Evolutionary conservation across 768 basidiomycete genomes (phyloP).

Genomic region (Russula brevipes): DNA sequence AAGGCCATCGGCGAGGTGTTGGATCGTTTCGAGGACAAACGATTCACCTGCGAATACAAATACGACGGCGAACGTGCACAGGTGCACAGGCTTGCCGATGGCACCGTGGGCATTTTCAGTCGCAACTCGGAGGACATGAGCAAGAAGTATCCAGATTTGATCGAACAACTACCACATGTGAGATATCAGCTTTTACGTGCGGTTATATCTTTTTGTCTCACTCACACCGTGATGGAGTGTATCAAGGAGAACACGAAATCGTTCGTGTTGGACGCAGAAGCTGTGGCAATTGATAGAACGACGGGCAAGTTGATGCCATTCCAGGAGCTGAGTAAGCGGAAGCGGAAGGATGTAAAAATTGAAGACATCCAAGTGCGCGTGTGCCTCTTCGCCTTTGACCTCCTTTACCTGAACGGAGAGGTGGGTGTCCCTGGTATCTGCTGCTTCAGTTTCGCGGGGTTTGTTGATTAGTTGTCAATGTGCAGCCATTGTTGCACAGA

Average conservation of each 20-base stretch:
- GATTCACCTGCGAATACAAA: constrained; percentile 98
- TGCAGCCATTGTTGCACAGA: constrained; percentile 75
- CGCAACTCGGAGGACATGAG: constrained; percentile 99
- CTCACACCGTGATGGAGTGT: constrained; percentile 46
- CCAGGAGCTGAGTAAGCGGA: constrained; percentile 91
- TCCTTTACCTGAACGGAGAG: constrained; percentile 95
- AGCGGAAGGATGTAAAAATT: constrained; percentile 95
- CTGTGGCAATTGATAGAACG: constrained; percentile 86
- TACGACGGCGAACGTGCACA: constrained; percentile 99
- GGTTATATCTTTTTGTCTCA: not conserved
- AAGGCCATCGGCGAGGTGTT: constrained; percentile 98
- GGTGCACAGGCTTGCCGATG: constrained; percentile 79
- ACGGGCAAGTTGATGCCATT: constrained; percentile 91
- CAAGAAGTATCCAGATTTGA: constrained; percentile 97
- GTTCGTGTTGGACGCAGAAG: constrained; percentile 95
- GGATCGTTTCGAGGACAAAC: constrained; percentile 91
- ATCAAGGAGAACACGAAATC: constrained; percentile 78
- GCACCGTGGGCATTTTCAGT: constrained; percentile 86
- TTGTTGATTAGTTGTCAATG: not conserved
- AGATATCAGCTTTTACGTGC: constrained; percentile 19
- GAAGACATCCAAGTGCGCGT: constrained; percentile 98
- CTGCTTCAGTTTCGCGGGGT: not conserved
- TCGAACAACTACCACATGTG: constrained; percentile 86
- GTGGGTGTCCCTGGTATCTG: constrained; percentile 42
- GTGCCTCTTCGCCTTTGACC: constrained; percentile 93